Evolutionary conservation across 2,329 filamentous ascomycete genomes (phyloP), one percentile per base, ranked within the genome.

Genomic region (Curvularia hawaiiensis): DNA sequence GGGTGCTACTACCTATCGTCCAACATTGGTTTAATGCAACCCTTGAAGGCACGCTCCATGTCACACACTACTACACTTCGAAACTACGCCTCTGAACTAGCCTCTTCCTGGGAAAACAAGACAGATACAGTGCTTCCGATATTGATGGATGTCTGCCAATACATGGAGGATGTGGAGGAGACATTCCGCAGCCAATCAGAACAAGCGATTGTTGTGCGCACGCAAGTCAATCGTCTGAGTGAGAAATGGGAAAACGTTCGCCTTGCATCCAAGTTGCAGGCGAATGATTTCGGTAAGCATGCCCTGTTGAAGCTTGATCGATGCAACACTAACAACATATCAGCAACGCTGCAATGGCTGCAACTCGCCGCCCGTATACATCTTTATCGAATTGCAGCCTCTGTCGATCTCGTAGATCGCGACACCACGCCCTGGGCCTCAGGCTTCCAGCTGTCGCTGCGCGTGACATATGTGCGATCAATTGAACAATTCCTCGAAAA

Each of bases 161-260:
- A 71, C 26, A 70, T 72, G 61, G 73, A 75, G 58, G 73, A 75
- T 41, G 65, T 75, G 6, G 68, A 75, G 26, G 73, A 75, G 52
- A 75, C 73, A 4, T 73, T 75, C 24, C 50, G 61, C 7, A 60
- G 58, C 41, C 64, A 63, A n/a, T 60, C 63, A 26, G 69, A 70
- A 49, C 70, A 70, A 44, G 70, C 69, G 10, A 58, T 72, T 26
- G 65, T 74, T 24, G 70, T 64, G 8, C 71, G 66, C 48, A 67
- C 70, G 28, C 73, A 75, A 46, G 62, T 73, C 8, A 72, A 72
- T 48, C 69, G 73, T 22, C 58, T 75, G 14, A 71, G 60, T 39
- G 72, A 74, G 28, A 73, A 69, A 46, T 75, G 71, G 71, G 73
- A 75, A 16, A 66, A 60, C 39, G 69, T 75, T 38, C 62, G 69